These are phyloP conservation scores for Phytophthora fragariae DNA, from an alignment of 352 stramenopile species.

Conservation along the genomic window DNA sequence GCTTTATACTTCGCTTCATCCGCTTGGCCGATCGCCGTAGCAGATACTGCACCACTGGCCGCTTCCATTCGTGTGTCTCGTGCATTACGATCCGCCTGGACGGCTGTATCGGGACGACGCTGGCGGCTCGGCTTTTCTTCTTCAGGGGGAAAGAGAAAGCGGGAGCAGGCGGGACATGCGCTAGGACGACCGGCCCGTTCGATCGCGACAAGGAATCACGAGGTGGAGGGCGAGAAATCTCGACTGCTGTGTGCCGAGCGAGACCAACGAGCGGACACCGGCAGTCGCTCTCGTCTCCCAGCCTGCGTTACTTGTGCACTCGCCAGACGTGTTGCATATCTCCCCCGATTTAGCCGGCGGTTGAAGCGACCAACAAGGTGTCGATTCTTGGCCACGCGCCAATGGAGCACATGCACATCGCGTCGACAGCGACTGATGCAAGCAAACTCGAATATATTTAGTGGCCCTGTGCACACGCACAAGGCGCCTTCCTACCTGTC, in stretches of 20 bases:
- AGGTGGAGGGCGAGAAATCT: conserved; percentile 21
- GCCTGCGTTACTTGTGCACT: conserved; percentile 11
- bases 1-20: conserved; percentile 56
- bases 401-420: no score
- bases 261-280: conserved; percentile 2
- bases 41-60: conserved; percentile 23
- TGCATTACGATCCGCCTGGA: conserved; percentile 4
- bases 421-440: conserved; percentile 9
- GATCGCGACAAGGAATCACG: conserved; percentile 29
- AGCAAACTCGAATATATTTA: conserved; percentile 27
- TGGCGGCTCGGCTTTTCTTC: conserved; percentile 22
- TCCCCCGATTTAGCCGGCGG: conserved; percentile 30
- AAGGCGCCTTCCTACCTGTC: neutral
- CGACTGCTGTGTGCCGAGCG: neutral
- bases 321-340: conserved; percentile 7
- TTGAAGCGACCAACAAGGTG: conserved; percentile 25
- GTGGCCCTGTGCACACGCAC: conserved; percentile 1
- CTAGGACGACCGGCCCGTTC: conserved; percentile 33
- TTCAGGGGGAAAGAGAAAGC: conserved; percentile 24
- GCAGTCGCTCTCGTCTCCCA: conserved; percentile 11
- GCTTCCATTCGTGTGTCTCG: conserved; percentile 26
- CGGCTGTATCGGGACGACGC: conserved; percentile 20
- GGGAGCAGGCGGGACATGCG: conserved; percentile 22
- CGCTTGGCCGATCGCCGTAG: conserved; percentile 23
- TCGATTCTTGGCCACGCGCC: neutral